Base-by-base conservation (phyloP, 2,329 filamentous ascomycete species). In the Aspergillus hortae region DNA sequence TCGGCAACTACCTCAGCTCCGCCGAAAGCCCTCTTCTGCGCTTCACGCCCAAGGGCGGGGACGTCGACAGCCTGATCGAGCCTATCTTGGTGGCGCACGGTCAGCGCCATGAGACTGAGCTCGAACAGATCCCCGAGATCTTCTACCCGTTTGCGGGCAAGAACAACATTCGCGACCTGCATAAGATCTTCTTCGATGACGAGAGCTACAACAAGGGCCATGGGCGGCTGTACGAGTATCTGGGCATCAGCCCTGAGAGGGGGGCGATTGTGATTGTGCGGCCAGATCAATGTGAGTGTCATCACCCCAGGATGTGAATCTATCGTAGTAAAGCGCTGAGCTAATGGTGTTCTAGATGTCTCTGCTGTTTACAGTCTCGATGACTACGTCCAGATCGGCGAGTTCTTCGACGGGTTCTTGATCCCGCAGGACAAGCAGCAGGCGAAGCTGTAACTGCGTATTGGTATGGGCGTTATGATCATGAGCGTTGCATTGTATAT, bases 171-270 rank as follows among this genome's bases (percentile, higher is more conserved):
- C 2, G 42, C 83, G 83, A 80, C 61, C 62, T 85, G 0, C 78
- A 83, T 57, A 86, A 86, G 54, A 74, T 80, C 1, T 86, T 78
- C 60, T 71, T 78, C 30, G 81, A 83, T 43, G 80, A 83, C 38
- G 74, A 78, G 49, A 78, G 75, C 58, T 80, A 82, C 60, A 78
- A 80, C 51, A 72, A 74, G 2, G 80, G 79, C 1, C 79, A 84
- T 51, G 82, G 82, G 0, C 74, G 81, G 42, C 80, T 79, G 1
- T 86, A 86, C 56, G 71, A 81, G 45, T 70, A 70, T 7, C 82
- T 83, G 40, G 81, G 81, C 0, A 69, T 86, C 11, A 72, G 79
- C 49, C 64, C 73, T 0, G 56, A 66, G 4, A 52, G 64, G 30
- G 79, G 80, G 0, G 77, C 75, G 0, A 55, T 84, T 4, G 73